Percentiles rank a stretch among this genome's conserved stretches.
Conservation (phyloP, 331 rosid genomes). For the Quercus lobata region DNA sequence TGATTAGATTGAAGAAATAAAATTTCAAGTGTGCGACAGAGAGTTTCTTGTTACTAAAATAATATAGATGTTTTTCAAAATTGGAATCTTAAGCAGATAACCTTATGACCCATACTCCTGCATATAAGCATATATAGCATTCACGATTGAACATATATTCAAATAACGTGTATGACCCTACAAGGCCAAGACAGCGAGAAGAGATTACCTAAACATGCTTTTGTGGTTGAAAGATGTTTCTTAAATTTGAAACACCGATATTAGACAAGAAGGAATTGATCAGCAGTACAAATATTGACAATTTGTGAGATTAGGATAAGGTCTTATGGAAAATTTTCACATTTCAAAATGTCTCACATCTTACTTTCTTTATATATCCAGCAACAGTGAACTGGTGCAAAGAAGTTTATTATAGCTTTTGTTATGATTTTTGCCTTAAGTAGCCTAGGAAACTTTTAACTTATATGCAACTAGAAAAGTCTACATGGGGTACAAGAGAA, state of each 20-base stretch:
- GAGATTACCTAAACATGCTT: neutral
- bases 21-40: too few relatives aligned
- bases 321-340: conserved; percentile 19
- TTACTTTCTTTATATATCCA: conserved; percentile 3
- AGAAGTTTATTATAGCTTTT: too few relatives aligned
- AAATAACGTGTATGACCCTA: neutral
- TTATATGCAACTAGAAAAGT: neutral
- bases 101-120: neutral
- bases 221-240: neutral
- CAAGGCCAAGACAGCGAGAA: neutral
- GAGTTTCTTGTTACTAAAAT: too few relatives aligned
- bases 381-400: neutral
- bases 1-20: too few relatives aligned
- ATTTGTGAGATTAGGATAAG: conserved; percentile 15
- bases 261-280: neutral
- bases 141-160: neutral
- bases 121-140: neutral
- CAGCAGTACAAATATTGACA: conserved; percentile 14
- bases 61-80: too few relatives aligned
- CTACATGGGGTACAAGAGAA: neutral
- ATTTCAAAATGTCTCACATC: neutral
- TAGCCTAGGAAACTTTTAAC: neutral
- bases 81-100: too few relatives aligned
- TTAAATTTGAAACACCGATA: neutral
- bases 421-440: too few relatives aligned